Evolutionary conservation across 371 early-diverging fungal species (phyloP).

Genomic region (Syncephalastrum monosporum): DNA sequence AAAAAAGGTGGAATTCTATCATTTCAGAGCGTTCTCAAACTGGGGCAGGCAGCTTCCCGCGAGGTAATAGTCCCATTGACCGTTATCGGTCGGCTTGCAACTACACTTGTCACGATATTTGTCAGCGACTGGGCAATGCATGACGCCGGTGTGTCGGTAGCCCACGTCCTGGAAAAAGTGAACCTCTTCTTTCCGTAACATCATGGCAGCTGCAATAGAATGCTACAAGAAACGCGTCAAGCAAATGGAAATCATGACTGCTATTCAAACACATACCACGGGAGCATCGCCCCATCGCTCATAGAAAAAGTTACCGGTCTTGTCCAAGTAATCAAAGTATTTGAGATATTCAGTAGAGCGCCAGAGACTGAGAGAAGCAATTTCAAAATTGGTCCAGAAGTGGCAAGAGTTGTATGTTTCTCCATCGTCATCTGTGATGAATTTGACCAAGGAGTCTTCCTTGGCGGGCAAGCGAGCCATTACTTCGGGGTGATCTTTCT

Average conservation of each 20-base stretch:
- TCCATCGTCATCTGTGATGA: slow-evolving; percentile 40
- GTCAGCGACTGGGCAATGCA: slow-evolving; percentile 53
- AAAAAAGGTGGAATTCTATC: too few relatives aligned
- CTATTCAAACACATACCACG: slow-evolving; percentile 29
- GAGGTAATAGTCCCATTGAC: too few relatives aligned
- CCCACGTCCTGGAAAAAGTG: slow-evolving; percentile 92
- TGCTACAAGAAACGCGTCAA: slow-evolving; percentile 33
- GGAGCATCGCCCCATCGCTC: slow-evolving; percentile 98
- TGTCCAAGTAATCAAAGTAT: slow-evolving; percentile 84
- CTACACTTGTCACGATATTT: too few relatives aligned
- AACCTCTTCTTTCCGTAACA: slow-evolving; percentile 74
- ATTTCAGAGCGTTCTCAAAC: slow-evolving; percentile 36
- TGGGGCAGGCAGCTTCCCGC: too few relatives aligned
- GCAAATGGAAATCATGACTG: too few relatives aligned
- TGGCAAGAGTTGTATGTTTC: slow-evolving; percentile 66
- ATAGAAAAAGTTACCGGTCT: slow-evolving; percentile 92
- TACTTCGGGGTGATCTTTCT: slow-evolving; percentile 40
- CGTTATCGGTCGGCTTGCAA: too few relatives aligned
- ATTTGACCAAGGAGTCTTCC: slow-evolving; percentile 38
- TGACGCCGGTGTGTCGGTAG: slow-evolving; percentile 67
- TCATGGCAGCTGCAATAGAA: slow-evolving; percentile 81
- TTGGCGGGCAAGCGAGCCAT: slow-evolving; percentile 26
- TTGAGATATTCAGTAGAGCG: slow-evolving; percentile 71
- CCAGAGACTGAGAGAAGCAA: slow-evolving; percentile 85
- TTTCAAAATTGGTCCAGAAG: slow-evolving; percentile 74